Base-by-base conservation (phyloP, 352 stramenopile genomes). In the Phytophthora cactorum region DNA sequence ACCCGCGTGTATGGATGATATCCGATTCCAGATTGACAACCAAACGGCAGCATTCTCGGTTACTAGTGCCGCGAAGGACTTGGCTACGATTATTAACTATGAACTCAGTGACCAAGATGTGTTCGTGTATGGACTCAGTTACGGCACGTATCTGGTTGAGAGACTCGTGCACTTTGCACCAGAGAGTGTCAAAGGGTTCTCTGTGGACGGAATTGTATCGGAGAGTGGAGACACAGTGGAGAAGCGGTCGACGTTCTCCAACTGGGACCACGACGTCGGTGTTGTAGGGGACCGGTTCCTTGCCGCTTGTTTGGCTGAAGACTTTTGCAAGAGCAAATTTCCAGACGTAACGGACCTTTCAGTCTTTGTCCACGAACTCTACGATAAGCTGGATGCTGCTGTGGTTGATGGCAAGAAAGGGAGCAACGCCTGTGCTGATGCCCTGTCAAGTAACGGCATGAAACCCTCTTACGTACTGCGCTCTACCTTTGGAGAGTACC, bases 181-280 rank as follows among this genome's bases (percentile, higher is more conserved):
- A 4, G n/a, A 64, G 4, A 71, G 66, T 32, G 67, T 90, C 29
- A 79, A 72, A 25, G 82, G 77, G 1, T 91, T 88, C 44, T 67
- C 77, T 1, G 65, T 92, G 22, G 84, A 92, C 60, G 84, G 84
- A 25, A 88, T 90, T 68, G 76, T 92, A 3, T 90, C 84, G 5
- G 82, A 92, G 58, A 67, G 66, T 27, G 81, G 81, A 14, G 63
- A 65, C 15, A 80, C 81, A 2, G 72, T 82, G 17, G 80, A 89
- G 45, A 75, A 78, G 25, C 66, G 84, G 1, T 87, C 82, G 25
- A 93, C 84, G 45, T 92, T 92, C 57, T 92, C 86, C 12, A 91
- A 92, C 54, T 94, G 84, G 84, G 84, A 94, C 63, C 68, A 86
- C 44, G 86, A 94, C 53, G 80, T 94, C 7, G 79, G 79, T 15